Base-by-base conservation (phyloP, 805 yeast genomes). In the Nakazawaea laoshanensis region DNA sequence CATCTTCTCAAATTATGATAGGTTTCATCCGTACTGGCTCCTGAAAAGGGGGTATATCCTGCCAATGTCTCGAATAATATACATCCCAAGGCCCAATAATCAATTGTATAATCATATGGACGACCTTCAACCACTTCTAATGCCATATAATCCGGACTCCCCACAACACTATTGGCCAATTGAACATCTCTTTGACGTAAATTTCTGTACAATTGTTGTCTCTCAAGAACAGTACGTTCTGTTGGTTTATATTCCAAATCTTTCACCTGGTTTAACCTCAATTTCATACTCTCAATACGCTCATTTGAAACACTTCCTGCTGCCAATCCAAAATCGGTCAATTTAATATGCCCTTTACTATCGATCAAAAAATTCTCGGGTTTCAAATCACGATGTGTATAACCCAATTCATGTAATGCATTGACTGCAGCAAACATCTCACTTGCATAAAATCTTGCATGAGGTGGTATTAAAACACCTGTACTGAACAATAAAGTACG, bases 71-170 rank as follows among this genome's bases (percentile, higher is more conserved):
- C 99, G 53, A 89, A 92, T 24, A 92, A 64, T 79, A 92, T 92
- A 59, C 98, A 92, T 4, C 98, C 99, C 38, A 92, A 65, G 1
- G 97, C 88, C 99, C 99, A 92, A 55, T 92, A 92, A 62, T 92
- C 99, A 37, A 94, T 94, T 11, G 98, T 89, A 53, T 80, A 88
- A 52, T 92, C 96, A 55, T 92, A 92, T 38, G 78, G 76, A 50
- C 81, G 82, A 6, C 98, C 98, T 56, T 86, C 94, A 34, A 92
- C 70, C 9, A 92, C 97, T 56, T 92, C 99, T 32, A 92, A 66
- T 1, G 99, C 98, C 99, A 92, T 92, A 53, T 92, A 92, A 57
- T 92, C 99, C 1, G 99, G 99, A 4, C 95, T 83, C 1, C 99
- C 99, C 11, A 92, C 99, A 45, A 89, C 85, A 2, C 96, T 86